Evolutionary conservation across 306 rosid genomes (phyloP).

Genomic region (Acacia crassicarpa): DNA sequence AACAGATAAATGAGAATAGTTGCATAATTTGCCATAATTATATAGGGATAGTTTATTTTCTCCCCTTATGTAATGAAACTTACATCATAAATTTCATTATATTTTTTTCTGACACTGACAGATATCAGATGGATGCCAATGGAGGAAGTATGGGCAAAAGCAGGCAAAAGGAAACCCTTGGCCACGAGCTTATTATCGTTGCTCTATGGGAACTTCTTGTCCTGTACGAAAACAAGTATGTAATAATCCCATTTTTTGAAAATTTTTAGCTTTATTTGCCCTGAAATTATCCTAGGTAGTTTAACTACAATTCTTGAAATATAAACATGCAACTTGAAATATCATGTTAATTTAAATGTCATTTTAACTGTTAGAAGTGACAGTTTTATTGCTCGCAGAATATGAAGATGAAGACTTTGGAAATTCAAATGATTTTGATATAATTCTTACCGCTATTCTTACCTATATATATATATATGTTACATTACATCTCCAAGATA

Average conservation of each 20-base stretch:
- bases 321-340: not conserved
- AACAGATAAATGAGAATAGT: not conserved
- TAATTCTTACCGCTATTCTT: no score
- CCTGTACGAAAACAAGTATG: constrained; percentile 67
- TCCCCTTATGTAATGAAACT: not conserved
- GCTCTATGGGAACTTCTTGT: constrained; percentile 57
- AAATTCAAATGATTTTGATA: not conserved
- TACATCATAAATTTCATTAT: not conserved
- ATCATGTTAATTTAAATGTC: not conserved
- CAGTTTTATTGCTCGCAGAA: not conserved
- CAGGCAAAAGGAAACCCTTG: constrained; percentile 77
- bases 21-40: not conserved
- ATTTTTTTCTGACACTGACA: not conserved
- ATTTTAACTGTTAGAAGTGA: not conserved
- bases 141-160: constrained; percentile 77
- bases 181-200: constrained; percentile 73
- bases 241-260: not conserved
- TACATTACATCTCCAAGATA: no score
- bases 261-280: not conserved
- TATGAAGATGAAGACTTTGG: not conserved
- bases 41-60: not conserved
- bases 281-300: not conserved
- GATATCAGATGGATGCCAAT: constrained; percentile 76
- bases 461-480: not conserved
- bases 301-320: not conserved